Evolutionary conservation across 768 basidiomycete genomes (phyloP).

Genomic region (Roridomyces roridus): DNA sequence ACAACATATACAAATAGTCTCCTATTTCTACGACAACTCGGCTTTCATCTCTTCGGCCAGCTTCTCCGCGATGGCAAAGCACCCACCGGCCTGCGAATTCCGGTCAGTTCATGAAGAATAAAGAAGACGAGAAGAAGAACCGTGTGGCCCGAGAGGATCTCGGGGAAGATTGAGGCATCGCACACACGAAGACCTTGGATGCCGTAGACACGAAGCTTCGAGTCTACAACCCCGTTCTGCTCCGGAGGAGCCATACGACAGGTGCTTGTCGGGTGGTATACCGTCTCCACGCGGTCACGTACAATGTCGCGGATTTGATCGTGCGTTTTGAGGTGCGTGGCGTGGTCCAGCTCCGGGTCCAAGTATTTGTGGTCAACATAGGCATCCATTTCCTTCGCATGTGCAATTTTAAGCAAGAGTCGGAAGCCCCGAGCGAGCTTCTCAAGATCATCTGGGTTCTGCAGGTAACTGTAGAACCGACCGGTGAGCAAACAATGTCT

Average conservation of each 20-base stretch:
- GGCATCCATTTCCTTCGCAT: slow-evolving; percentile 44
- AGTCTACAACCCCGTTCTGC: slow-evolving; percentile 38
- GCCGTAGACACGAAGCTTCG: slow-evolving; percentile 35
- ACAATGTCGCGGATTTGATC: slow-evolving; percentile 49
- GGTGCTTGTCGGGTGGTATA: slow-evolving; percentile 54
- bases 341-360: slow-evolving; percentile 46
- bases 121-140: slow-evolving; percentile 34
- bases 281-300: slow-evolving; percentile 49
- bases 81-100: slow-evolving; percentile 37
- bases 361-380: slow-evolving; percentile 41
- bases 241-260: slow-evolving; percentile 52
- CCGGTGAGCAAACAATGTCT: neutral
- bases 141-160: slow-evolving; percentile 54
- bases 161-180: slow-evolving; percentile 55
- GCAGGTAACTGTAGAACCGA: slow-evolving; percentile 41
- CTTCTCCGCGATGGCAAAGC: slow-evolving; percentile 41
- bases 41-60: slow-evolving; percentile 39
- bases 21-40: no score
- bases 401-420: slow-evolving; percentile 45
- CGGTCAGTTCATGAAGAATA: neutral
- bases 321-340: slow-evolving; percentile 42
- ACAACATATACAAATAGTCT: no score
- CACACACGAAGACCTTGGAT: slow-evolving; percentile 50
- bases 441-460: slow-evolving; percentile 45
- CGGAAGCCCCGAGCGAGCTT: slow-evolving; percentile 51